phyloP scores from a whole-genome alignment of 495 filamentous ascomycete genomes.

The Hypomontagnella monticulosa region DNA sequence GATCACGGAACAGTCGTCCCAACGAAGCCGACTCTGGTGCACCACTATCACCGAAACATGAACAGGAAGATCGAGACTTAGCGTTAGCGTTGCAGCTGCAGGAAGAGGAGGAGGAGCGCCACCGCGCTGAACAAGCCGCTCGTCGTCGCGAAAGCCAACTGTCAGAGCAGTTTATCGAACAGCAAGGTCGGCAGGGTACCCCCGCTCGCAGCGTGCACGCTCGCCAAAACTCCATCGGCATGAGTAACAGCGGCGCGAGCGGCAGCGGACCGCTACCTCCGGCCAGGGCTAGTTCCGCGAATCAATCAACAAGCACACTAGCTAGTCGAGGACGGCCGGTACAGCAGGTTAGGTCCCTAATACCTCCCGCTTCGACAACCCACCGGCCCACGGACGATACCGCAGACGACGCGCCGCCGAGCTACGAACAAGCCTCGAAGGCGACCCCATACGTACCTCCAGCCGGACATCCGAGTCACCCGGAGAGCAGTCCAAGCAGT shows the following conservation, averaged over 20 bases:
- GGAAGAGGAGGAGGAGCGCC: conserved; percentile 80
- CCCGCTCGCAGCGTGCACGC: conserved; percentile 28
- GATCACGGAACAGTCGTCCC: conserved; percentile 43
- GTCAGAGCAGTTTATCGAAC: conserved; percentile 67
- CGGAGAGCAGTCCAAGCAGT: conserved; percentile 52
- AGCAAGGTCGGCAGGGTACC: conserved; percentile 52
- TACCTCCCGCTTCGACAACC: conserved; percentile 49
- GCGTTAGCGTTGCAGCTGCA: conserved; percentile 83
- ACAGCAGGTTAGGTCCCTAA: conserved; percentile 57
- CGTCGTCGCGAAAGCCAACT: conserved; percentile 59
- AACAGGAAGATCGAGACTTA: conserved; percentile 82
- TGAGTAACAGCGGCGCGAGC: conserved; percentile 7
- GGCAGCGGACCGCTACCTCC: conserved; percentile 30
- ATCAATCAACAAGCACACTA: conserved; percentile 37
- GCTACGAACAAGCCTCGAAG: conserved; percentile 81
- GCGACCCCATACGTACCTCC: conserved; percentile 72
- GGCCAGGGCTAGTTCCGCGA: conserved; percentile 33
- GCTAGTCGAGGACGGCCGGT: conserved; percentile 32
- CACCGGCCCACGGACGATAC: conserved; percentile 56
- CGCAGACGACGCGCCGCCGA: conserved; percentile 74
- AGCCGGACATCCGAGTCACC: conserved; percentile 64
- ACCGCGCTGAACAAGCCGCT: conserved; percentile 60
- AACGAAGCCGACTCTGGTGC: conserved; percentile 37
- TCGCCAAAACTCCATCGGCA: conserved; percentile 39
- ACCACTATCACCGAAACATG: conserved; percentile 53